These are phyloP conservation scores for Schizosaccharomyces octosporus DNA, from an alignment of 805 yeast genomes.

Conservation along the genomic window DNA sequence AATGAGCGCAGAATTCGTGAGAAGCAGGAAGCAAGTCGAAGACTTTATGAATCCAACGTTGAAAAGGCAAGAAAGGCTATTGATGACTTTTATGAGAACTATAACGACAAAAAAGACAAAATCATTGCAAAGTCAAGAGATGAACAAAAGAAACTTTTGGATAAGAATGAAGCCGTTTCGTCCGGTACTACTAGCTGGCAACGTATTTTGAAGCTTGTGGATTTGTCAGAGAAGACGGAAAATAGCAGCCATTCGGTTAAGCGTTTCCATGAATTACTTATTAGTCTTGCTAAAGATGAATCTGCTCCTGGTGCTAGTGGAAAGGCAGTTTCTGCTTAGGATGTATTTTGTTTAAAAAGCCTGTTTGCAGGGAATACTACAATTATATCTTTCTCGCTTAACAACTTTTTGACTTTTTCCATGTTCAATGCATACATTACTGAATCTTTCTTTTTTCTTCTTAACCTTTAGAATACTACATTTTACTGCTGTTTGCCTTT, in stretches of 20 bases:
- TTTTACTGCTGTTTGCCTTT: background rate
- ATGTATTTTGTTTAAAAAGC: too few relatives aligned
- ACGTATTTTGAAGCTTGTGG: constrained; percentile 28
- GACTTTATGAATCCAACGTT: constrained; percentile 40
- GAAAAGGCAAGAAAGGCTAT: constrained; percentile 58
- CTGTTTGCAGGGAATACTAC: too few relatives aligned
- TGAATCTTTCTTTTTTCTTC: background rate
- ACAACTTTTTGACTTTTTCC: background rate
- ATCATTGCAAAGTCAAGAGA: constrained; percentile 33
- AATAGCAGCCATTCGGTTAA: constrained; percentile 35
- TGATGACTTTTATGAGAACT: constrained; percentile 79
- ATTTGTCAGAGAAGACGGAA: constrained; percentile 20
- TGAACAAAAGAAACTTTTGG: constrained; percentile 48
- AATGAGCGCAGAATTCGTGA: constrained; percentile 54
- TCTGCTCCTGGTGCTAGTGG: constrained; percentile 48
- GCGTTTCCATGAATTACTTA: constrained; percentile 40
- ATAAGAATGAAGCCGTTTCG: constrained; percentile 37
- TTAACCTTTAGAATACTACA: background rate
- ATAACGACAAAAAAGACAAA: constrained; percentile 59
- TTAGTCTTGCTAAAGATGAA: constrained; percentile 40
- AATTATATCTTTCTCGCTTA: background rate
- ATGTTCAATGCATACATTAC: background rate
- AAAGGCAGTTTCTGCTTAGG: background rate
- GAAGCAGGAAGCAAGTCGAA: constrained; percentile 46
- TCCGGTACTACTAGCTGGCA: constrained; percentile 32